Evolutionary conservation across 352 stramenopile genomes (phyloP), one percentile per base, ranked within the genome.

Genomic region (Phytophthora sansomeana): DNA sequence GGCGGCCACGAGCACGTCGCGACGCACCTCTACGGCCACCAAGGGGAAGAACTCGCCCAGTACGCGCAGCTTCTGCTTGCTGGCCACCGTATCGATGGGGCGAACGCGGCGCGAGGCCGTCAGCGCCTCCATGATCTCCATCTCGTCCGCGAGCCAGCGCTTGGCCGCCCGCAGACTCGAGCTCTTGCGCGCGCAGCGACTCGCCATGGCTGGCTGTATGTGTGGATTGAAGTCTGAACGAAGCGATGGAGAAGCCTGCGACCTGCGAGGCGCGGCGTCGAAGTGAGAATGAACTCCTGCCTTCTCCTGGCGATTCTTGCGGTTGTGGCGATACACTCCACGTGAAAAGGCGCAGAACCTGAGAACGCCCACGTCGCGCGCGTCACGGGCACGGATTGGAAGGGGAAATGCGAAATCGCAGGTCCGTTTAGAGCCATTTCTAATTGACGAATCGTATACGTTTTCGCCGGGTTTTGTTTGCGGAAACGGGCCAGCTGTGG

Each of bases 1-100:
- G n/a, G 85, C 81, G 8, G 85, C 76, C 17, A 80, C 62, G 29
- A 93, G 67, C 54, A 93, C 77, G 53, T 91, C 85, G 39, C 82
- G 65, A 19, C 87, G 63, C 39, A 91, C 56, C 13, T 88, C 83
- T 16, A 75, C 30, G 1, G 65, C 61, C 7, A 90, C 52, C 6
- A 47, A 67, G 3, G 85, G 85, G 67, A 87, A 93, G 26, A 93
- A 75, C 30, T 90, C 81, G 42, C 74, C 71, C 44, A 93, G 61
- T 35, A 76, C 38, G 38, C 56, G 53, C 42, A 92, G 42, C 41
- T 85, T 82, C 49, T 80, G 67, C 38, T 76, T 60, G 69, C 75
- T 87, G 41, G 69, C 67, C 36, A 76, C 35, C 30, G 79, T 81
- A 17, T 74, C 72, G 39, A 79, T 74, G 43, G 62, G 43, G 14